Conservation (phyloP, 192 early-diverging fungal genomes). For the Coemansia sp. region DNA sequence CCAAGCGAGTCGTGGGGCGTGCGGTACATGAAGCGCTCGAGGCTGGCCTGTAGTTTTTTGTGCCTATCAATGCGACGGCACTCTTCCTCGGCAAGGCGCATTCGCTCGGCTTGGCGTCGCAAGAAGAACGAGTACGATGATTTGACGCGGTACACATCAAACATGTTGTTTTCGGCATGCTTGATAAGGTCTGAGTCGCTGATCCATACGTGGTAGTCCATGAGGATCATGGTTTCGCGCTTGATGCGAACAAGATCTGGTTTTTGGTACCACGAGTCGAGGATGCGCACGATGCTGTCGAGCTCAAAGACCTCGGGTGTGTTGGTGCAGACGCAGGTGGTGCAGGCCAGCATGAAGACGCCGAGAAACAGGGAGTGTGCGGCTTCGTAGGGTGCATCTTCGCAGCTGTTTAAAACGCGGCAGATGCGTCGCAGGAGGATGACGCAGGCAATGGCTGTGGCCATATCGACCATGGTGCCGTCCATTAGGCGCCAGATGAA, state of each 20-base stretch:
- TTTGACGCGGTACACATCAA: conserved; percentile 19
- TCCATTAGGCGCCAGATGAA: conserved; percentile 49
- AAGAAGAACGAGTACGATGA: conserved; percentile 17
- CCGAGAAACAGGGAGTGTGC: conserved; percentile 43
- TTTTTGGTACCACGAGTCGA: conserved; percentile 25
- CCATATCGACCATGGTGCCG: conserved; percentile 25
- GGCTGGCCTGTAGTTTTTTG: conserved; percentile 2
- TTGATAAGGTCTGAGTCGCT: conserved; percentile 5
- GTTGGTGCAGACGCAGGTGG: conserved; percentile 14
- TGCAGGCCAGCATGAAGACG: conserved; percentile 28
- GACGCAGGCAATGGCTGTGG: conserved; percentile 35
- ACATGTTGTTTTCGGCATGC: conserved; percentile 27
- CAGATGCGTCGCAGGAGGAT: conserved; percentile 29
- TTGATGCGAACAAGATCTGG: conserved; percentile 19
- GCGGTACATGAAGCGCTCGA: conserved; percentile 34
- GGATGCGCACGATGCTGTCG: conserved; percentile 10
- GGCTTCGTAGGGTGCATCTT: conserved; percentile 35
- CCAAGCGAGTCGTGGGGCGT: conserved; percentile 30
- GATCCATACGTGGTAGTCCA: conserved; percentile 28
- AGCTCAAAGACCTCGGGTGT: conserved; percentile 12
- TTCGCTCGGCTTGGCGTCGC: conserved; percentile 23
- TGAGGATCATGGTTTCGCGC: conserved; percentile 14
- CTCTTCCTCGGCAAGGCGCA: conserved; percentile 15
- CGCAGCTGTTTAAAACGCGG: neutral
- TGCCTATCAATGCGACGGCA: conserved; percentile 3